Percentiles rank a stretch among this genome's conserved stretches.
These are phyloP conservation scores for Rhizomucor miehei DNA, from an alignment of 371 early-diverging fungal species.

Conservation along the genomic window DNA sequence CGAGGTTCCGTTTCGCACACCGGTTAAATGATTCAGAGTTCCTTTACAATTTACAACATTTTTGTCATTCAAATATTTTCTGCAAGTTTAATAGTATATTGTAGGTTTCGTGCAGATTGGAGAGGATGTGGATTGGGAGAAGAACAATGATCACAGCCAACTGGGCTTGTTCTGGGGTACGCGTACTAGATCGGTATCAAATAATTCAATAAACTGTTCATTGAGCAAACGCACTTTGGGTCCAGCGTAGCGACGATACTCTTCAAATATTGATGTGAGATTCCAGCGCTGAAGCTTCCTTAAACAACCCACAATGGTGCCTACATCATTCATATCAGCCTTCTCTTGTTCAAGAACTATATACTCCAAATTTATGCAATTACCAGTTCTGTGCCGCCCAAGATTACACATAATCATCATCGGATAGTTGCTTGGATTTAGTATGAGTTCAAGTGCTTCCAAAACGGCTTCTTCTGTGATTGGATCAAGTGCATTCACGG, in stretches of 20 bases:
- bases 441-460: conserved; percentile 83
- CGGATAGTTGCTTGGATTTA: conserved; percentile 89
- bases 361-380: not conserved
- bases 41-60: too few species aligned
- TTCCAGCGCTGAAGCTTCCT: conserved; percentile 97
- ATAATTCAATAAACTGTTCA: conserved; percentile 94
- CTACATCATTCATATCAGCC: too few species aligned
- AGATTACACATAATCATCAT: conserved; percentile 97
- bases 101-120: too few species aligned
- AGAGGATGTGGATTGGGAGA: too few species aligned
- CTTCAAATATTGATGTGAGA: conserved; percentile 95
- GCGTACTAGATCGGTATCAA: conserved; percentile 91
- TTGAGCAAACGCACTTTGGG: conserved; percentile 91
- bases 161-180: conserved; percentile 76
- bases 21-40: too few species aligned
- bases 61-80: too few species aligned
- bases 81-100: too few species aligned
- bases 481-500: conserved; percentile 92
- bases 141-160: conserved; percentile 74
- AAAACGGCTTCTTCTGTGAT: conserved; percentile 95
- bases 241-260: conserved; percentile 95
- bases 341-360: not conserved
- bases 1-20: too few species aligned
- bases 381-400: conserved; percentile 94
- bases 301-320: conserved; percentile 95